These are phyloP conservation scores for Bolboschoenoplectus hybrid DNA, from an alignment of 202 grass and related monocot genomes.

Conservation along the genomic window DNA sequence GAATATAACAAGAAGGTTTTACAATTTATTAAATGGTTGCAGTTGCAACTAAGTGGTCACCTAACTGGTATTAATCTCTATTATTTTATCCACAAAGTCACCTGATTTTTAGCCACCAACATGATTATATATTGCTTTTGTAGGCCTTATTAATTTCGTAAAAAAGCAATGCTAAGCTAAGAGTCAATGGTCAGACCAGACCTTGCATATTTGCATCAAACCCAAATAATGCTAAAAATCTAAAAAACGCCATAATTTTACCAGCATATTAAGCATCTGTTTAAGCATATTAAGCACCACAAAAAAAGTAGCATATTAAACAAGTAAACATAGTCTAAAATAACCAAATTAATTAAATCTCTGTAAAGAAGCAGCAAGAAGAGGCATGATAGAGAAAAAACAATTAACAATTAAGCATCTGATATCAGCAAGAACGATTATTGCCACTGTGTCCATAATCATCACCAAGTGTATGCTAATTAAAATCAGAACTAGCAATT, in stretches of 20 bases:
- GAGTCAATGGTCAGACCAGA: neutral
- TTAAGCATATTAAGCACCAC: too few species aligned
- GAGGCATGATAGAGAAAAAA: neutral
- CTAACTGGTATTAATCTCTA: neutral
- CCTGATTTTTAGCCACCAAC: slow-evolving; percentile 15
- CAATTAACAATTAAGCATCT: neutral
- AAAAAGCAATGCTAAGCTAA: neutral
- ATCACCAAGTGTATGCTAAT: neutral
- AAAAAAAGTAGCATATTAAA: neutral
- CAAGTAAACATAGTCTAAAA: neutral
- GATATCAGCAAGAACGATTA: slow-evolving; percentile 24
- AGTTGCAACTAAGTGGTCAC: slow-evolving; percentile 17
- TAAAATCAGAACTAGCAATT: neutral
- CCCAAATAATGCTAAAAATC: neutral
- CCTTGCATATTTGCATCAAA: neutral
- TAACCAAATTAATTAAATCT: neutral
- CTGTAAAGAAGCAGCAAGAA: slow-evolving; percentile 11
- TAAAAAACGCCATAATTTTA: neutral
- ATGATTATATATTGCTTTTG: neutral
- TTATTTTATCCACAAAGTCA: neutral
- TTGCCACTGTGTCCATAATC: neutral
- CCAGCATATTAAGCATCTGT: neutral
- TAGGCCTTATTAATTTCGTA: neutral
- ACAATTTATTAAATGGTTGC: neutral
- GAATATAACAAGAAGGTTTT: neutral